Percentiles rank a stretch among this genome's conserved stretches.
Conservation (phyloP, 2,329 filamentous ascomycete genomes). For the Penicillium brasilianum region DNA sequence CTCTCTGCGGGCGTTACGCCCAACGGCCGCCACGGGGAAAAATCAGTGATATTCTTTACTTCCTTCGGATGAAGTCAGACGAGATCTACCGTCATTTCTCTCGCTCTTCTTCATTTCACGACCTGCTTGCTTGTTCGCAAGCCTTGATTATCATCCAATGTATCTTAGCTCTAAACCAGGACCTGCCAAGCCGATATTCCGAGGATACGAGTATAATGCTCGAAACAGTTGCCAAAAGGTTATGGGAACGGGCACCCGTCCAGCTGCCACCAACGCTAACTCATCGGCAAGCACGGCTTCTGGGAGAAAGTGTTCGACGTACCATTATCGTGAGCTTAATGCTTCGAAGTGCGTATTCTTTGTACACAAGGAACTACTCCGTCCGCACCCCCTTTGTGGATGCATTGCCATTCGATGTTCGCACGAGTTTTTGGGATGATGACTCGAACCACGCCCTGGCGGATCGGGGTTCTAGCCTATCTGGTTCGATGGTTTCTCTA, state of each 20-base stretch:
- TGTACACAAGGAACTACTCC: conserved; percentile 33
- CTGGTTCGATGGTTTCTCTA: conserved; percentile 32
- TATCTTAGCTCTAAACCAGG: conserved; percentile 27
- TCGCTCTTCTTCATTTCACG: conserved; percentile 27
- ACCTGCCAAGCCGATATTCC: conserved; percentile 11
- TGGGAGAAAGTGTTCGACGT: conserved; percentile 39
- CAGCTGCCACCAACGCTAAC: conserved; percentile 32
- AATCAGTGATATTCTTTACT: background rate
- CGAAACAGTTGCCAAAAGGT: background rate
- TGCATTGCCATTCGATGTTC: conserved; percentile 36
- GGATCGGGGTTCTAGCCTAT: background rate
- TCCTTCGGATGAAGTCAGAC: background rate
- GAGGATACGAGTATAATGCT: background rate
- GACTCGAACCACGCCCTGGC: conserved; percentile 18
- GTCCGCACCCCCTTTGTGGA: conserved; percentile 39
- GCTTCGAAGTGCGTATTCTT: conserved; percentile 38
- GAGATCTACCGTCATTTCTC: background rate
- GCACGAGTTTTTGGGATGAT: conserved; percentile 32
- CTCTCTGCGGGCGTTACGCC: background rate
- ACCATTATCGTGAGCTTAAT: conserved; percentile 41
- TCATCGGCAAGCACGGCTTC: conserved; percentile 38
- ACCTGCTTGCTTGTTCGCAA: conserved; percentile 33
- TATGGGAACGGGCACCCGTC: conserved; percentile 16
- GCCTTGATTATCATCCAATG: conserved; percentile 34
- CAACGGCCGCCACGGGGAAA: background rate